Percentiles rank a stretch among this genome's conserved stretches.
Evolutionary conservation across 108 stramenopile species (phyloP).

Genomic region (Cylindrotheca fusiformis): DNA sequence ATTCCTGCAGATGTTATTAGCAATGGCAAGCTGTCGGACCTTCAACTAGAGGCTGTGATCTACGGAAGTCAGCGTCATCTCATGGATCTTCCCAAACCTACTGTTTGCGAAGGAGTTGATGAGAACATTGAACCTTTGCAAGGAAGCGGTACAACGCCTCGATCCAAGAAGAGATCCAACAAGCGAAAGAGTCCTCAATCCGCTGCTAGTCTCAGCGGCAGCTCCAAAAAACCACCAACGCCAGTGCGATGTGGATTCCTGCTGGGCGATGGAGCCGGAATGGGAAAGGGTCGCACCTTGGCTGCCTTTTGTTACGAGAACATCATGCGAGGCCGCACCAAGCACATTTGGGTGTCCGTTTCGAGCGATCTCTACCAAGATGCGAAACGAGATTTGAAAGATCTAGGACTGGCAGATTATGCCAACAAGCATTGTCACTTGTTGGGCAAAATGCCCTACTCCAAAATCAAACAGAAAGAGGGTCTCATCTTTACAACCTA

Average conservation of each 20-base stretch:
- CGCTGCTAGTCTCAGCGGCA: too few relatives aligned
- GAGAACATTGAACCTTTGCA: too few relatives aligned
- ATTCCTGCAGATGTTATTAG: neutral
- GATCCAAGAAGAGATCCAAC: too few relatives aligned
- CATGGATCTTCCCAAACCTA: neutral
- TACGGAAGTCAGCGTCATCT: constrained; percentile 43
- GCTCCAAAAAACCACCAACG: neutral
- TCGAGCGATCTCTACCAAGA: constrained; percentile 51
- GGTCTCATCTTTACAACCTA: constrained; percentile 59
- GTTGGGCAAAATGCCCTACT: neutral
- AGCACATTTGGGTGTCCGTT: constrained; percentile 65
- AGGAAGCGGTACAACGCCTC: too few relatives aligned
- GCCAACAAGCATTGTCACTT: neutral
- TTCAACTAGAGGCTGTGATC: constrained; percentile 60
- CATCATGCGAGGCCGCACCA: constrained; percentile 30
- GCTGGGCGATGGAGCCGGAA: constrained; percentile 87
- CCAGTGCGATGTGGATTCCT: constrained; percentile 65
- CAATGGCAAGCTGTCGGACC: constrained; percentile 26
- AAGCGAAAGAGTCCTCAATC: too few relatives aligned
- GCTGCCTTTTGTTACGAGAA: constrained; percentile 45
- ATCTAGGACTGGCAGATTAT: constrained; percentile 37
- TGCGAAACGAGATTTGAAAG: constrained; percentile 54
- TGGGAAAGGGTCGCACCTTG: constrained; percentile 78
- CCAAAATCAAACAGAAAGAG: constrained; percentile 3
- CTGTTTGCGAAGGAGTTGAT: neutral